Evolutionary conservation across 179 eudicot genomes (phyloP), one percentile per base, ranked within the genome.

Genomic region (Camellia oleifera): DNA sequence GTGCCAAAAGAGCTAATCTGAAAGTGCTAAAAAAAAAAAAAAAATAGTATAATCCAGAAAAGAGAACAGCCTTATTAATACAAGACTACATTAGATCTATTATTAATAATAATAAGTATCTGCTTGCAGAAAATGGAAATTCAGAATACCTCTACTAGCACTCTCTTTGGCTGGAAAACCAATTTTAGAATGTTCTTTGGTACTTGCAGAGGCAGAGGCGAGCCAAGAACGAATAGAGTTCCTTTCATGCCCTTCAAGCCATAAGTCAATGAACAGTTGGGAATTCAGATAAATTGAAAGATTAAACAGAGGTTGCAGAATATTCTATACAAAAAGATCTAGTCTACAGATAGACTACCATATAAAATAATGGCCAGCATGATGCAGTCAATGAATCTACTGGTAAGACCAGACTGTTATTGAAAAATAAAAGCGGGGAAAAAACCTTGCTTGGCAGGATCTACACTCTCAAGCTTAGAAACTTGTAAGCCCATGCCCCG

Each of bases 401-500:
- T 8, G 48, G 7, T 15, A 65, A 77, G 40, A 62, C n/a, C 18
- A 53, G 63, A 26, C 72, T 77, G 56, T n/a, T 12, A 53, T 11
- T 57, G n/a, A 57, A 61, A 63, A 44, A 45, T 6, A 75, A 44
- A 14, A 80, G 18, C 18, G 53, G 53, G 15, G 15, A 18, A 61
- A 60, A 67, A 50, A 97, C 98, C 97, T 89, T 79, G 91, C 77
- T 87, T 93, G 68, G 78, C 67, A 83, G 70, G 82, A 82, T 88
- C 91, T 76, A 87, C 81, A 83, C 80, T 84, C 88, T 97, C 93
- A 78, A 97, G 95, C 86, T 86, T 97, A 9, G 97, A 90, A 60
- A 92, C 97, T 81, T 97, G 99, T 83, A 97, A 85, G 79, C 98
- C 99, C 86, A 97, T 81, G 69, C 99, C 99, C 62, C 99, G 92